Evolutionary conservation across 148 eudicot genomes (phyloP).

Genomic region (Rhododendron ovatum): DNA sequence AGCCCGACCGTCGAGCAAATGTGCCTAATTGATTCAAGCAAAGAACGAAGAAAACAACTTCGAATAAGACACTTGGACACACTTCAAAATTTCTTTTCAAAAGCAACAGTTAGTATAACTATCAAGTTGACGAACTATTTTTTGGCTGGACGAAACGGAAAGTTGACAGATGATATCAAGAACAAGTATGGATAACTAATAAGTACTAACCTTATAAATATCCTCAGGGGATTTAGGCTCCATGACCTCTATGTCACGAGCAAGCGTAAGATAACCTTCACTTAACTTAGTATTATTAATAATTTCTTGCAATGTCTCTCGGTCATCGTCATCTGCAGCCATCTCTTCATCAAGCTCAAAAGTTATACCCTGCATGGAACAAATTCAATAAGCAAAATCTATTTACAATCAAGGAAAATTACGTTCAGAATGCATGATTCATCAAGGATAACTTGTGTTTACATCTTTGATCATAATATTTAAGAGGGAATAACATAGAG

Average conservation of each 20-base stretch:
- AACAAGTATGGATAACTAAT: not conserved
- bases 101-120: not conserved
- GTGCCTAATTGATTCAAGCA: constrained; percentile 47
- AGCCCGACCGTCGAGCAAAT: constrained; percentile 95
- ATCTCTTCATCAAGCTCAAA: constrained; percentile 78
- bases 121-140: not conserved
- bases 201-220: constrained; percentile 69
- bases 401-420: not conserved
- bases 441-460: not conserved
- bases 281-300: constrained; percentile 66
- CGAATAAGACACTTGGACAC: not conserved
- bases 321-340: constrained; percentile 61
- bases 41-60: constrained; percentile 1
- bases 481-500: not conserved
- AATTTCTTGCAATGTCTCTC: constrained; percentile 75
- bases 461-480: not conserved
- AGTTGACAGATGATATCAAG: not conserved
- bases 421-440: not conserved
- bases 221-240: constrained; percentile 97
- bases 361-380: constrained; percentile 53
- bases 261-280: constrained; percentile 96
- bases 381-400: not conserved
- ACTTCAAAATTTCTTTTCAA: not conserved
- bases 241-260: constrained; percentile 99
- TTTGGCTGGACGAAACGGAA: not conserved